These are phyloP conservation scores for Geopyxis carbonaria DNA, from an alignment of 495 filamentous ascomycete genomes.

Conservation along the genomic window DNA sequence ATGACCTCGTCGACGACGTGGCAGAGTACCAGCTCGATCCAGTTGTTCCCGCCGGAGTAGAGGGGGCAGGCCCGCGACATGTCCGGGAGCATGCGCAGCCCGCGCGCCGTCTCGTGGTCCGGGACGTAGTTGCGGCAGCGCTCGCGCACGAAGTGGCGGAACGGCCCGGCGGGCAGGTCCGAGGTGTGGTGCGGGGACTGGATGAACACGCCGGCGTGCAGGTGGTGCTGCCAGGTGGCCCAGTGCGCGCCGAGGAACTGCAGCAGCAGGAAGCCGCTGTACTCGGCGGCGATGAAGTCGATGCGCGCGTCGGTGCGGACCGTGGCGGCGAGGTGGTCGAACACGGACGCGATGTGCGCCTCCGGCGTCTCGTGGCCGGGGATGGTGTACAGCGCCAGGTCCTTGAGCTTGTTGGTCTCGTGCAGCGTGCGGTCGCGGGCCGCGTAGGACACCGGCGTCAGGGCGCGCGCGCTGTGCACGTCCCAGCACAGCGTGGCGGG, in stretches of 20 bases:
- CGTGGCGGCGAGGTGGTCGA: constrained; percentile 40
- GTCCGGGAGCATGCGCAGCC: background rate
- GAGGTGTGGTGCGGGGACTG: constrained; percentile 16
- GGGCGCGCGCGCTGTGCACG: too few relatives aligned
- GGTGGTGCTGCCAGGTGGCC: constrained; percentile 12
- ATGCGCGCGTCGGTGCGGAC: constrained; percentile 34
- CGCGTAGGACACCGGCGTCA: too few relatives aligned
- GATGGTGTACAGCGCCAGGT: constrained; percentile 37
- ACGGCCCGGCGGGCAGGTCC: constrained; percentile 8
- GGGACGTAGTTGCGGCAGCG: constrained; percentile 7
- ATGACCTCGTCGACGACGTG: constrained; percentile 13
- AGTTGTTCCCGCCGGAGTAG: background rate
- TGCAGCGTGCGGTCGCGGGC: constrained; percentile 36
- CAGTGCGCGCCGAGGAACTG: constrained; percentile 15
- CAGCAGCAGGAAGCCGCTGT: constrained; percentile 13
- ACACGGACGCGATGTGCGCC: constrained; percentile 47
- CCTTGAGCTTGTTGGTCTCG: constrained; percentile 30
- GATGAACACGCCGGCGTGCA: constrained; percentile 16
- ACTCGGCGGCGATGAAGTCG: constrained; percentile 39
- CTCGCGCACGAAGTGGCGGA: constrained; percentile 15
- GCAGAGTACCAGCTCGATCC: constrained; percentile 14
- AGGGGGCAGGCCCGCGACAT: background rate
- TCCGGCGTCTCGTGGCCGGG: constrained; percentile 33
- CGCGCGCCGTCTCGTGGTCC: background rate
- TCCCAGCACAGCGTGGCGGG: constrained; percentile 54